Conservation (phyloP, 2,329 filamentous ascomycete species). For the Chaetomiaceae sp. region DNA sequence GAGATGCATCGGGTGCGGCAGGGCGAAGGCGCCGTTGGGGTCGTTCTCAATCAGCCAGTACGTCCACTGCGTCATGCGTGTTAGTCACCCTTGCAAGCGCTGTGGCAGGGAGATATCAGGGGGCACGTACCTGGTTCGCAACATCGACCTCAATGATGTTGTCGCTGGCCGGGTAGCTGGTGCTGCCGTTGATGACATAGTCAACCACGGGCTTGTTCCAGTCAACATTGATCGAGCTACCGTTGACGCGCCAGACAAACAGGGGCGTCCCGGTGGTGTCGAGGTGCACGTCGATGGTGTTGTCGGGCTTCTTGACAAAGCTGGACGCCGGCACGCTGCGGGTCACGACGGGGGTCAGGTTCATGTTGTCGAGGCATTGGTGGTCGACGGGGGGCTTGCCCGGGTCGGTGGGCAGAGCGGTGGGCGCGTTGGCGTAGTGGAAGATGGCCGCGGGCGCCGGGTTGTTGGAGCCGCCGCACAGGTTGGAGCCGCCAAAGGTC, state of each 20-base stretch:
- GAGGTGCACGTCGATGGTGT: slow-evolving; percentile 21
- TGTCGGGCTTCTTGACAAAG: slow-evolving; percentile 19
- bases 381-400: slow-evolving; percentile 20
- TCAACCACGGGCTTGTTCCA: slow-evolving; percentile 34
- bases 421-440: slow-evolving; percentile 23
- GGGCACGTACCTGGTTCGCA: slow-evolving; percentile 12
- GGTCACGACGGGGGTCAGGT: slow-evolving; percentile 26
- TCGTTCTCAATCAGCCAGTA: slow-evolving; percentile 34
- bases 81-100: not conserved
- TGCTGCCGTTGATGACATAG: slow-evolving; percentile 28
- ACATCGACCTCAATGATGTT: slow-evolving; percentile 25
- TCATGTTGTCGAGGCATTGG: slow-evolving; percentile 20
- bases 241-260: slow-evolving; percentile 28
- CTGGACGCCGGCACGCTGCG: slow-evolving; percentile 17
- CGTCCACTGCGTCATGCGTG: slow-evolving; percentile 20
- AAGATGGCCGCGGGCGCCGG: slow-evolving; percentile 27
- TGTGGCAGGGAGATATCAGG: not conserved
- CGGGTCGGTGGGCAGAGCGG: slow-evolving; percentile 20
- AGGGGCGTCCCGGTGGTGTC: slow-evolving; percentile 17
- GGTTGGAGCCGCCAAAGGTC: slow-evolving; percentile 25
- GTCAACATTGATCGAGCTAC: slow-evolving; percentile 27
- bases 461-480: slow-evolving; percentile 25
- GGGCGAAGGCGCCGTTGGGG: slow-evolving; percentile 21
- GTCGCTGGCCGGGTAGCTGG: slow-evolving; percentile 23
- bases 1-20: slow-evolving; percentile 28